These are phyloP conservation scores for Zymoseptoria crescenta DNA, from an alignment of 2,329 filamentous ascomycete species.

Conservation along the genomic window DNA sequence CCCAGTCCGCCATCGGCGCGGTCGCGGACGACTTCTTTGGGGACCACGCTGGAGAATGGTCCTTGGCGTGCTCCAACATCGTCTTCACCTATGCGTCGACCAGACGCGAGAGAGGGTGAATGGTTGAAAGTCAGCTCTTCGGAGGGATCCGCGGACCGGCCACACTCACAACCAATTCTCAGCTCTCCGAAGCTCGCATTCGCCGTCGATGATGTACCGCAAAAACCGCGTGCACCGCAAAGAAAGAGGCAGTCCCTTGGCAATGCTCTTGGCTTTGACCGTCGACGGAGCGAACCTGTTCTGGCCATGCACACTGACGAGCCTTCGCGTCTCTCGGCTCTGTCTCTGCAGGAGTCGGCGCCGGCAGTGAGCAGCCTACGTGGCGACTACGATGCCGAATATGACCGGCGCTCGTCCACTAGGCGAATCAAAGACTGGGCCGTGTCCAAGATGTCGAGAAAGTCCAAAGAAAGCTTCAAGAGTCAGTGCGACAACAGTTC, in stretches of 20 bases:
- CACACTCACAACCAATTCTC: slow-evolving; percentile 15
- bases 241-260: slow-evolving; percentile 58
- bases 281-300: slow-evolving; percentile 34
- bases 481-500: neutral
- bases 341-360: slow-evolving; percentile 26
- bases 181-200: slow-evolving; percentile 11
- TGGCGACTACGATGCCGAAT: slow-evolving; percentile 3
- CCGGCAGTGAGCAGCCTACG: slow-evolving; percentile 3
- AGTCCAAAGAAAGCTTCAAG: neutral
- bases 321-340: slow-evolving; percentile 23
- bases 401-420: slow-evolving; percentile 24
- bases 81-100: slow-evolving; percentile 19
- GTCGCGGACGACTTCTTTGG: slow-evolving; percentile 29
- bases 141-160: slow-evolving; percentile 13
- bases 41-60: slow-evolving; percentile 36
- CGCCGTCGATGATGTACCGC: slow-evolving; percentile 3
- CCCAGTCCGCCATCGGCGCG: slow-evolving; percentile 39
- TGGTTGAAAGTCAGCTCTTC: slow-evolving; percentile 24
- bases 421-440: slow-evolving; percentile 70
- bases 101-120: slow-evolving; percentile 26
- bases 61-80: slow-evolving; percentile 52
- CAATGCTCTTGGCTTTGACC: slow-evolving; percentile 55
- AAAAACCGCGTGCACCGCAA: slow-evolving; percentile 23
- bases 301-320: slow-evolving; percentile 21
- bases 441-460: slow-evolving; percentile 46